Percentiles rank a stretch among this genome's conserved stretches.
Conservation (phyloP, 2,329 filamentous ascomycete species). For the Nemania serpens region DNA sequence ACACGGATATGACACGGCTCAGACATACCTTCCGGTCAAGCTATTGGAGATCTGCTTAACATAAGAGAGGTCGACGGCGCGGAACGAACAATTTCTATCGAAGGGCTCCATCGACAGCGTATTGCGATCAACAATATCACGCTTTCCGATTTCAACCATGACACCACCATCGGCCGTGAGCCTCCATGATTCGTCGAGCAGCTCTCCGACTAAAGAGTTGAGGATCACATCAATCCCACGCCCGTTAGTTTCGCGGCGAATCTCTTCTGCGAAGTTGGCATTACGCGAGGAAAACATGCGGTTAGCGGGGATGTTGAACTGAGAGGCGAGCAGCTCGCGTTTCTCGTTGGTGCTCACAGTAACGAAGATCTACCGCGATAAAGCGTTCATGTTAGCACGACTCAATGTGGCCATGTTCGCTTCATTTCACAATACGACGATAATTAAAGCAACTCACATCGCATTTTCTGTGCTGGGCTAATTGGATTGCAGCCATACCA, state of each 20-base stretch:
- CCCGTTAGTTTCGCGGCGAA: conserved; percentile 35
- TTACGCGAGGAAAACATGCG: conserved; percentile 43
- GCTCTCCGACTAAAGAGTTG: conserved; percentile 31
- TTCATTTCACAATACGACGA: too few species aligned
- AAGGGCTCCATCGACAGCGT: conserved; percentile 32
- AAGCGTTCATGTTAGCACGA: too few species aligned
- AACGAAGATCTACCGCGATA: conserved; percentile 28
- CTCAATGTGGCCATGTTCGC: too few species aligned
- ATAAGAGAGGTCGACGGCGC: too few species aligned
- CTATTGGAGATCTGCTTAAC: too few species aligned
- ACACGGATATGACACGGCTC: too few species aligned
- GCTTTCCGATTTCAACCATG: conserved; percentile 32
- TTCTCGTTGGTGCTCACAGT: conserved; percentile 33
- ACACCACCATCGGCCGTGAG: conserved; percentile 28
- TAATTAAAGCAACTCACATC: too few species aligned
- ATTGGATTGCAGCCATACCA: conserved; percentile 22
- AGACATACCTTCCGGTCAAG: too few species aligned
- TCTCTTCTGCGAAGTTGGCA: conserved; percentile 36
- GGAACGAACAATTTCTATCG: background rate
- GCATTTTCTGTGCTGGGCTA: conserved; percentile 1
- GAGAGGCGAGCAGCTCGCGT: conserved; percentile 34
- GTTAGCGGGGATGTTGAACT: conserved; percentile 38
- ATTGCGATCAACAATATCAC: conserved; percentile 27
- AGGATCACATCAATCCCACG: conserved; percentile 34
- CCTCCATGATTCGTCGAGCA: conserved; percentile 28